Evolutionary conservation across 2,329 filamentous ascomycete genomes (phyloP).

Genomic region (Ophiostoma triangulosporum): DNA sequence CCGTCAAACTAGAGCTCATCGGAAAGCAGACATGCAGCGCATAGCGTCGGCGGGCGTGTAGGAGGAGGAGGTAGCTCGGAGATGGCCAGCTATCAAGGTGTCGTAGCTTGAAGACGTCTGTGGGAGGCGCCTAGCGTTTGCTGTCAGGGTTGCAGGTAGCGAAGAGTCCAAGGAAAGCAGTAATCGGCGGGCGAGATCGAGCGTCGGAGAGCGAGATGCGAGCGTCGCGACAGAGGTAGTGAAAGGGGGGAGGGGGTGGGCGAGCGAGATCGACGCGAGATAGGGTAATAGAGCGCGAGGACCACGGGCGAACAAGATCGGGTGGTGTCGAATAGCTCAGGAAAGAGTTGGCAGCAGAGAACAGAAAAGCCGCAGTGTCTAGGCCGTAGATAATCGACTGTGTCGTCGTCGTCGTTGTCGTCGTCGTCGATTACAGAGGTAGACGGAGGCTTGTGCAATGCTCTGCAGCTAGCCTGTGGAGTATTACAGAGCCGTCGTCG

Average conservation of each 20-base stretch:
- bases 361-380: neutral
- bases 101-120: conserved; percentile 1
- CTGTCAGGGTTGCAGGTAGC: too few species aligned
- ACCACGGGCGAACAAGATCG: neutral
- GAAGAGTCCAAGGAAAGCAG: neutral
- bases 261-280: neutral
- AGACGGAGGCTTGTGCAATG: neutral
- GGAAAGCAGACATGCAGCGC: conserved; percentile 10
- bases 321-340: neutral
- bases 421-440: neutral
- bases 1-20: conserved; percentile 16
- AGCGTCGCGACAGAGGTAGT: neutral
- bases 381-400: neutral
- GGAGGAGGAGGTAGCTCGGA: neutral
- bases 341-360: neutral
- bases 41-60: conserved; percentile 11
- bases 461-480: neutral
- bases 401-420: neutral
- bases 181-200: neutral
- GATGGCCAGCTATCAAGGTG: neutral
- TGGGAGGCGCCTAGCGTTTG: too few species aligned
- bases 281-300: neutral
- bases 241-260: neutral
- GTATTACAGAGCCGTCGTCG: neutral
- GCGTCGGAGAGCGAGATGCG: neutral